Base-by-base conservation (phyloP, 129 eudicot genomes). In the Artemisia annua region DNA sequence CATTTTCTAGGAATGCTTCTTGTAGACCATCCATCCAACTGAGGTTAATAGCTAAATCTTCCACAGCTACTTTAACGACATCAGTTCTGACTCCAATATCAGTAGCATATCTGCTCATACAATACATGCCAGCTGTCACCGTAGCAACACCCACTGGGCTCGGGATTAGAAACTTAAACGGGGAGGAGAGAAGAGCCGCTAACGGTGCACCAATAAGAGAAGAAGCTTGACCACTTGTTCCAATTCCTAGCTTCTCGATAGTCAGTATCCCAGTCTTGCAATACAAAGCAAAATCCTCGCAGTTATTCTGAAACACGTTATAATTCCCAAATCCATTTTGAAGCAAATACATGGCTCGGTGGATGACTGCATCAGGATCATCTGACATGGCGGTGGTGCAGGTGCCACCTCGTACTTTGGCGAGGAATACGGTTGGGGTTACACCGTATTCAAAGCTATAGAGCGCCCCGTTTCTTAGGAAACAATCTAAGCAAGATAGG, bases 211-310 rank as follows among this genome's bases (percentile, higher is more conserved):
- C 96, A 67, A 87, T 44, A 3, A 83, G 81, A 32, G 90, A 81
- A 66, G 88, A 87, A 76, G 94, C 90, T 53, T 92, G 98, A 4
- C 96, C 96, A 20, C 96, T 91, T 71, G 87, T 84, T 68, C 97
- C 95, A 28, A 91, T 86, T 39, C 98, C 98, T 50, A 82, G 64
- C 53, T 87, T 78, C 28, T 87, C 96, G 16, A 87, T 32, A 0
- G 93, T 81, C 77, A 89, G 50, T 63, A 92, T 88, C 5, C 91
- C 98, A 0, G 98, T 92, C 67, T 84, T 89, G 85, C 98, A 92
- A 74, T 92, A 92, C 62, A 89, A 69, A 0, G 98, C 85, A 75
- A 92, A 92, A 72, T 92, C 98, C 87, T 92, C 98, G 56, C 96
- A 92, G 77, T 92, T 92, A 71, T 86, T 86, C 44, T 85, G 96